Conservation (phyloP, 1,139 yeast species). For the Magnusiomyces paraingens region DNA sequence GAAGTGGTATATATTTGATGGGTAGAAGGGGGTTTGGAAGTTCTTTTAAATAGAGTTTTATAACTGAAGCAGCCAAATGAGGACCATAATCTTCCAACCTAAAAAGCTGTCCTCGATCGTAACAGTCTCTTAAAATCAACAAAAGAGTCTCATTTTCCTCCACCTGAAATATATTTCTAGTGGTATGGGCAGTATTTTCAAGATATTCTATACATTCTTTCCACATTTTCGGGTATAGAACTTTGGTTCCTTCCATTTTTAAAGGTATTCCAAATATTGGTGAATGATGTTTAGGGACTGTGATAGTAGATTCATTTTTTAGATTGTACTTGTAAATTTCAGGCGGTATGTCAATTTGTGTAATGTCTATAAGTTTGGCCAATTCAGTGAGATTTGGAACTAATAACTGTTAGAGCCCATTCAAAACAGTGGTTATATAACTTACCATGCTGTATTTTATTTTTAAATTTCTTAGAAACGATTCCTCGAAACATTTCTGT, state of each 20-base stretch:
- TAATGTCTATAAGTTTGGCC: constrained; percentile 62
- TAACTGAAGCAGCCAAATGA: constrained; percentile 31
- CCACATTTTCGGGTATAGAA: constrained; percentile 30
- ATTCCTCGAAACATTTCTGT: constrained; percentile 66
- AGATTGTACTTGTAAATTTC: constrained; percentile 58
- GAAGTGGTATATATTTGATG: constrained; percentile 24
- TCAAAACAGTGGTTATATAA: too few species aligned
- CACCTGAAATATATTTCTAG: constrained; percentile 28
- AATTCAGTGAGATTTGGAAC: constrained; percentile 57
- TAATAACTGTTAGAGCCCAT: neutral
- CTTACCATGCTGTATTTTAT: constrained; percentile 37
- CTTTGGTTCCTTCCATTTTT: constrained; percentile 16
- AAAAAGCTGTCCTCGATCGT: constrained; percentile 36
- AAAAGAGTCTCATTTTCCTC: constrained; percentile 23
- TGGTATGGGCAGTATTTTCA: constrained; percentile 20
- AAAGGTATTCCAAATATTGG: constrained; percentile 33
- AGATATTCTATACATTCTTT: constrained; percentile 25
- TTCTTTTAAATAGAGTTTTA: constrained; percentile 33
- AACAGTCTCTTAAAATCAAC: constrained; percentile 32
- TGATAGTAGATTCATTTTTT: constrained; percentile 27
- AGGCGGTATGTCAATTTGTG: constrained; percentile 68
- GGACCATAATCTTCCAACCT: constrained; percentile 35
- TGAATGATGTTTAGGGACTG: constrained; percentile 33
- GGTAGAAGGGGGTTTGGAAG: constrained; percentile 35
- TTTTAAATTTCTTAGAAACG: constrained; percentile 41